Evolutionary conservation across 2,329 filamentous ascomycete genomes (phyloP), one percentile per base, ranked within the genome.

Genomic region (Eurotiales sp.): DNA sequence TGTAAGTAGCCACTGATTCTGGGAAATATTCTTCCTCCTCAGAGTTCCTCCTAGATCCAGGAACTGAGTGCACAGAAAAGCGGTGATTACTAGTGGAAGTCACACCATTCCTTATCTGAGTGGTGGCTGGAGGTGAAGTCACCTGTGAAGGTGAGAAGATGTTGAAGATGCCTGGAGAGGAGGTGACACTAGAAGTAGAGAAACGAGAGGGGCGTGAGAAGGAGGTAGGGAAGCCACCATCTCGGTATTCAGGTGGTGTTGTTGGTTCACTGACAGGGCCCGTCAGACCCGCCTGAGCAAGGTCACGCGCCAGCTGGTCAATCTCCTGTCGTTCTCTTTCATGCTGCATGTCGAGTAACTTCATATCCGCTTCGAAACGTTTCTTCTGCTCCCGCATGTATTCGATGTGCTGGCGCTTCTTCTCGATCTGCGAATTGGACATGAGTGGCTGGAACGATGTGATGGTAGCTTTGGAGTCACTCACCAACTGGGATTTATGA

Each of bases 201-300:
- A 95, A 92, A 56, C 91, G 83, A 67, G 91, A 91, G 39, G 90
- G 88, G 37, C 90, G 84, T 50, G 89, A 90, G 65, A 93, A 88
- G 59, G 87, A 84, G 62, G 84, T 84, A 51, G 87, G 84, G 63
- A 95, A 92, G 39, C 85, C 86, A 55, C 82, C 83, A 58, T 95
- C 90, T 61, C 85, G 86, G 69, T 93, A 92, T 69, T 97, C 93
- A 27, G 93, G 93, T 19, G 93, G 93, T 19, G 93, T 99, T 2
- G 93, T 96, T 14, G 93, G 93, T 72, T 97, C 92, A 61, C 89
- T 96, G 66, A 95, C 88, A 62, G 91, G 87, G 49, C 88, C 88
- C 55, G 83, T 77, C 41, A 75, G 58, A 25, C 71, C 70, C 53
- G 78, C 77, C 57, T 81, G 76, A 37, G 78, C 77, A 52, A 95